Percentiles rank a stretch among this genome's conserved stretches.
phyloP scores from a whole-genome alignment of 768 basidiomycete species.

The Pleurotus tuoliensis region DNA sequence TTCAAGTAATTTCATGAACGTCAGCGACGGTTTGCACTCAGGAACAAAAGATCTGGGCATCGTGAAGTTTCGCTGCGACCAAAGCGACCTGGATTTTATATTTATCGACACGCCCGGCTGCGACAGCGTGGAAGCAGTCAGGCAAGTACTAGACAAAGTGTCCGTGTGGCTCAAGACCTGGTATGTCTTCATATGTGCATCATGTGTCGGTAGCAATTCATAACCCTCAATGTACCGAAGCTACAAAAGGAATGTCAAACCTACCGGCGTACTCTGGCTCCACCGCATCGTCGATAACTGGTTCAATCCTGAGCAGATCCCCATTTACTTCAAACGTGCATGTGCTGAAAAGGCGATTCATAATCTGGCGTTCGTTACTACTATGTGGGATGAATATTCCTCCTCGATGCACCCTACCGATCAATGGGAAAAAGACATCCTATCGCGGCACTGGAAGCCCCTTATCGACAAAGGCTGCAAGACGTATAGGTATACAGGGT shows the following conservation, averaged over 20 bases:
- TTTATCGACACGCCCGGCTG: constrained; percentile 7
- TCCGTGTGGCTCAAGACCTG: not conserved
- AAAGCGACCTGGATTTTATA: constrained; percentile 6
- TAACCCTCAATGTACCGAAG: not conserved
- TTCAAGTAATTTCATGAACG: not conserved
- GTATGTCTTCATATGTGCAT: not conserved
- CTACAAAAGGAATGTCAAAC: constrained; percentile 7
- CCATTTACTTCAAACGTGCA: not conserved
- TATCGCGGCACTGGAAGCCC: constrained; percentile 3
- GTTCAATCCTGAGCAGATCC: not conserved
- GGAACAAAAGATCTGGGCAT: constrained; percentile 2
- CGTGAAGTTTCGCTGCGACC: constrained; percentile 5
- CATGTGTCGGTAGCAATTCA: too few species aligned
- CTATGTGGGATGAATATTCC: constrained; percentile 6
- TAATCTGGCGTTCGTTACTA: not conserved
- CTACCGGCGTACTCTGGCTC: constrained; percentile 3
- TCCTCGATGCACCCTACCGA: not conserved
- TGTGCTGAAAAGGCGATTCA: constrained; percentile 1
- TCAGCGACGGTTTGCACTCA: not conserved
- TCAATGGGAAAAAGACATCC: constrained; percentile 6
- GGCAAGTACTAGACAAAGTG: not conserved
- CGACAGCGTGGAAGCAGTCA: constrained; percentile 2
- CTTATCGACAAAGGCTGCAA: not conserved
- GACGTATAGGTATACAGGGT: not conserved
- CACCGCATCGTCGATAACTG: constrained; percentile 7